Evolutionary conservation across 2,329 filamentous ascomycete species (phyloP).

Genomic region (Fusarium bulbicola): DNA sequence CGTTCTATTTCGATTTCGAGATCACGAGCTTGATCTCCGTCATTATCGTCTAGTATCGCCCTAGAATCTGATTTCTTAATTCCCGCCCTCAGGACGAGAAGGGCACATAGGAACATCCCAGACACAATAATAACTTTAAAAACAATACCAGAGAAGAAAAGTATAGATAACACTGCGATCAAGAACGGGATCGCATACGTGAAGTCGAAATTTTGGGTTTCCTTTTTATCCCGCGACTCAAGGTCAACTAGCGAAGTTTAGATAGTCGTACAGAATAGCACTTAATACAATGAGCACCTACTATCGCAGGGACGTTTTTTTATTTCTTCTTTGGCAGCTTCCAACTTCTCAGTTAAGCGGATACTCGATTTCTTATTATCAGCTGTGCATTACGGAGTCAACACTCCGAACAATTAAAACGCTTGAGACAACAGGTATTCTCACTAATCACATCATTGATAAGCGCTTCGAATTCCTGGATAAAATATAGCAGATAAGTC

Average conservation of each 20-base stretch:
- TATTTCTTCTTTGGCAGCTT: not conserved
- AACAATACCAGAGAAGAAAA: rapidly evolving
- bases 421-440: rapidly evolving
- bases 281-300: not conserved
- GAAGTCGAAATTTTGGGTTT: not conserved
- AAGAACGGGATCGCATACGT: not conserved
- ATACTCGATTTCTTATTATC: not conserved
- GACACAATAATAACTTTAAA: rapidly evolving
- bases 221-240: too few species aligned
- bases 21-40: not conserved
- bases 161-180: rapidly evolving
- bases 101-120: not conserved
- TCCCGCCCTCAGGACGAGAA: not conserved
- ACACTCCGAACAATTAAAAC: not conserved
- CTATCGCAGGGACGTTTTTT: not conserved
- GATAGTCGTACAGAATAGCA: not conserved
- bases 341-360: not conserved
- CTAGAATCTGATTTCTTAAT: not conserved
- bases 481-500: rapidly evolving
- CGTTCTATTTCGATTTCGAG: not conserved
- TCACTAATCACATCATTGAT: not conserved
- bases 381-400: not conserved
- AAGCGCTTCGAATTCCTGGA: not conserved
- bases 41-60: rapidly evolving
- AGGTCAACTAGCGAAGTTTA: too few species aligned